Percentiles rank a stretch among this genome's conserved stretches.
Conservation (phyloP, 768 basidiomycete genomes). For the Boletales sp. region DNA sequence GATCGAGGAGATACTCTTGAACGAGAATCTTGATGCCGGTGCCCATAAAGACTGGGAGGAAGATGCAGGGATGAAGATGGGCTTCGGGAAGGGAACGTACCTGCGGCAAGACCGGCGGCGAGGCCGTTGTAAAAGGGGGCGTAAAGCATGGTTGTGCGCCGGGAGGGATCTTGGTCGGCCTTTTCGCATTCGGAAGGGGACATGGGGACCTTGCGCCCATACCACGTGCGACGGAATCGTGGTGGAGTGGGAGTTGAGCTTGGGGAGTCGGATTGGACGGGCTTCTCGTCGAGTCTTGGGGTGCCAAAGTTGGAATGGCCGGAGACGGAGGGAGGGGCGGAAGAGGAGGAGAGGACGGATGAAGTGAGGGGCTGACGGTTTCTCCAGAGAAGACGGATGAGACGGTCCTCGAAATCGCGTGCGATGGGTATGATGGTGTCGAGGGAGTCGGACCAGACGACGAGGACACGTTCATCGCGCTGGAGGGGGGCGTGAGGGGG, state of each 20-base stretch:
- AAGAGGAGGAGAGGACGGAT: conserved; percentile 26
- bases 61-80: neutral
- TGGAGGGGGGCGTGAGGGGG: conserved; percentile 20
- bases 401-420: conserved; percentile 53
- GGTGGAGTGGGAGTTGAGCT: conserved; percentile 25
- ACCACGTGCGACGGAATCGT: conserved; percentile 53
- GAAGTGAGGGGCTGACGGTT: conserved; percentile 26
- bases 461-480: conserved; percentile 81
- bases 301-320: conserved; percentile 34
- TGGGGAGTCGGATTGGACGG: conserved; percentile 11
- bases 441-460: conserved; percentile 81
- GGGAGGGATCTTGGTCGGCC: conserved; percentile 9
- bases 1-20: conserved; percentile 47
- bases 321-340: conserved; percentile 32
- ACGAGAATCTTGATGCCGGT: conserved; percentile 62
- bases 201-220: conserved; percentile 48
- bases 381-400: conserved; percentile 56
- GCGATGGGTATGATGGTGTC: conserved; percentile 61
- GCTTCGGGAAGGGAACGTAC: conserved; percentile 3
- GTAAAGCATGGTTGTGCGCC: conserved; percentile 22
- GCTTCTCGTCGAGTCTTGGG: conserved; percentile 15
- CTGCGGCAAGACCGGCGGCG: conserved; percentile 23
- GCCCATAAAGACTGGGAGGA: conserved; percentile 54
- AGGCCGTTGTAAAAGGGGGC: conserved; percentile 27
- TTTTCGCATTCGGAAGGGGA: conserved; percentile 31